phyloP scores from a whole-genome alignment of 163 green algal genomes.

The Scenedesmus sp. region DNA sequence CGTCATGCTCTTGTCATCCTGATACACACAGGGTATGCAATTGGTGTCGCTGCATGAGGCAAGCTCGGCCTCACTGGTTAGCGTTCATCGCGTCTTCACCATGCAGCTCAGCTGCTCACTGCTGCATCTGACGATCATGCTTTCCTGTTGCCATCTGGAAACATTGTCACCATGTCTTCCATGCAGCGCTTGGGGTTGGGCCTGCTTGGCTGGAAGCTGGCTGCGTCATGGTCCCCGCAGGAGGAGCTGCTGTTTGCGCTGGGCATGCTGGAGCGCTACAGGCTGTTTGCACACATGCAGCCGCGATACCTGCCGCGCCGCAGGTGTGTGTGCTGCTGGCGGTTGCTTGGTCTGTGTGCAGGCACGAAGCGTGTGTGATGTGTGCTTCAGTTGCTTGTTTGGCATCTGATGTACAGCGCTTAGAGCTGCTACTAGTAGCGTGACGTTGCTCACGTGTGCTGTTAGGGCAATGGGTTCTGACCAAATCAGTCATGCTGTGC shows the following conservation, averaged over 20 bases:
- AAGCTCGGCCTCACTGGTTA: no score
- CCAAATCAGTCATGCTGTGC: background rate
- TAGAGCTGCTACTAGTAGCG: no score
- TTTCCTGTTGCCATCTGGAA: background rate
- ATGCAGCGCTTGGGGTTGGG: background rate
- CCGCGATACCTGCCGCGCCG: background rate
- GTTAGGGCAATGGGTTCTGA: background rate
- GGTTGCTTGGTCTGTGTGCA: background rate
- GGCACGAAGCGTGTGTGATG: background rate
- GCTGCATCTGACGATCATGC: background rate
- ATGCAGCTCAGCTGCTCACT: no score
- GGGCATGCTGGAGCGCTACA: constrained; percentile 6
- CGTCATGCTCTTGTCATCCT: no score
- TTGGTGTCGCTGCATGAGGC: no score
- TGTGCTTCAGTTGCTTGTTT: no score
- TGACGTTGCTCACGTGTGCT: background rate
- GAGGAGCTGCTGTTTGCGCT: constrained; percentile 20
- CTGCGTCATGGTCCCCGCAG: background rate
- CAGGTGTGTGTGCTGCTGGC: background rate
- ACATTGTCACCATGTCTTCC: background rate
- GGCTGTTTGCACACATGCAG: background rate
- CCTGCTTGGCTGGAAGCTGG: constrained; percentile 9
- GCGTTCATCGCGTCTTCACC: no score
- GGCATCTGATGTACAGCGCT: background rate
- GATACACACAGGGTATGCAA: no score